Evolutionary conservation across 176 grass and related monocot species (phyloP).

Genomic region (Tillandsia fasciculata): DNA sequence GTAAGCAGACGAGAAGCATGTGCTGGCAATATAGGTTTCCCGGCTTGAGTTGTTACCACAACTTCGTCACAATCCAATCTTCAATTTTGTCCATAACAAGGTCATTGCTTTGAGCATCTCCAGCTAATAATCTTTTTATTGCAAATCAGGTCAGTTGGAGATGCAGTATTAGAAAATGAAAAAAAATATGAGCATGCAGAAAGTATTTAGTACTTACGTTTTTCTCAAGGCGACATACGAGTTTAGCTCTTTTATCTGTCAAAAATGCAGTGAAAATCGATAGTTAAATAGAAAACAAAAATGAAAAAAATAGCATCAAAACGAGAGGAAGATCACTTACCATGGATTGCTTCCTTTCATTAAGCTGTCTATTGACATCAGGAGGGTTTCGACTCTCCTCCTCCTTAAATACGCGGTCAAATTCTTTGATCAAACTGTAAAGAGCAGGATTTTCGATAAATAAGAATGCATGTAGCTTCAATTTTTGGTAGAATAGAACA

Average conservation of each 20-base stretch:
- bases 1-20: too few relatives aligned
- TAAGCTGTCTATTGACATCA: slow-evolving; percentile 84
- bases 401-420: slow-evolving; percentile 70
- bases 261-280: neutral
- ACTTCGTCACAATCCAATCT: too few relatives aligned
- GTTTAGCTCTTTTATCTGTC: slow-evolving; percentile 95
- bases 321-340: slow-evolving; percentile 27
- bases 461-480: neutral
- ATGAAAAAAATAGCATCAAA: neutral
- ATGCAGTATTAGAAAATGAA: neutral
- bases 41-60: too few relatives aligned
- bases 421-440: slow-evolving; percentile 78
- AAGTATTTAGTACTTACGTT: slow-evolving; percentile 47
- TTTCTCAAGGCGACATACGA: slow-evolving; percentile 92
- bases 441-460: neutral
- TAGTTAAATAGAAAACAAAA: slow-evolving; percentile 13
- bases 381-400: slow-evolving; percentile 57
- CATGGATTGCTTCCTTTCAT: slow-evolving; percentile 98
- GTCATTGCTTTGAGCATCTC: too few relatives aligned
- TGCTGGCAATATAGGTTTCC: too few relatives aligned
- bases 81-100: too few relatives aligned
- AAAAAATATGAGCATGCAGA: neutral
- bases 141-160: too few relatives aligned
- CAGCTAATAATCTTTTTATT: too few relatives aligned
- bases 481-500: neutral